Evolutionary conservation across 129 eudicot species (phyloP), one percentile per base, ranked within the genome.

Genomic region (Saposhnikovia divaricata): DNA sequence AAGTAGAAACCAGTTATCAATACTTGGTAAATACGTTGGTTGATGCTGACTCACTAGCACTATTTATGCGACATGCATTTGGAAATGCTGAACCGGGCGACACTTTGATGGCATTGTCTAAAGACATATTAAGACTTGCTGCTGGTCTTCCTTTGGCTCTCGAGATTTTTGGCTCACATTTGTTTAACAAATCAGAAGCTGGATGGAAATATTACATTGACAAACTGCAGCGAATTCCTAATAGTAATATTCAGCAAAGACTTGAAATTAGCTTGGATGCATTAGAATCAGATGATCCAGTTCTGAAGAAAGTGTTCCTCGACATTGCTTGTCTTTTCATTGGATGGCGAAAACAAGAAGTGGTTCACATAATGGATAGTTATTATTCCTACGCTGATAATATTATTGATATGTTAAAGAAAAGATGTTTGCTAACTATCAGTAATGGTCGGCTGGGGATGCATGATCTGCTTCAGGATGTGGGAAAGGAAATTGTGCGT

Each of bases 81-180:
- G 39, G 15, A 2, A 75, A 78, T 37, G 53, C 40, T n/a, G 3
- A 28, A 44, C 81, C 85, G 5, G 2, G 9, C 6, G 25, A 81
- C 25, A 39, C 23, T 11, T 78, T 23, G 40, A 19, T 6, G 31
- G 18, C 19, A 2, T 77, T 81, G 38, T 61, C 87, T 48, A 37
- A 18, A 50, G n/a, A 40, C 11, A 75, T 81, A 40, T 77, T 81
- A 53, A 19, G 9, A 11, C 81, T 72, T 72, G 39, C 82, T 77
- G 77, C 27, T 37, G 87, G 85, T 19, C 85, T 81, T 18, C 85
- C 87, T 3, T 65, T 85, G 76, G 85, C 83, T 75, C 83, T 85
- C 34, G 75, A 82, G 59, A 81, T 85, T 14, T 68, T 85, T 48
- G 88, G 88, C 23, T 78, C 88, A 38, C 42, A 50, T 69, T 51